A percentile compares a stretch with the other conserved stretches of the same genome.
Evolutionary conservation across 1,284 basidiomycete genomes (phyloP).

Genomic region (Porphyrellus sp.): DNA sequence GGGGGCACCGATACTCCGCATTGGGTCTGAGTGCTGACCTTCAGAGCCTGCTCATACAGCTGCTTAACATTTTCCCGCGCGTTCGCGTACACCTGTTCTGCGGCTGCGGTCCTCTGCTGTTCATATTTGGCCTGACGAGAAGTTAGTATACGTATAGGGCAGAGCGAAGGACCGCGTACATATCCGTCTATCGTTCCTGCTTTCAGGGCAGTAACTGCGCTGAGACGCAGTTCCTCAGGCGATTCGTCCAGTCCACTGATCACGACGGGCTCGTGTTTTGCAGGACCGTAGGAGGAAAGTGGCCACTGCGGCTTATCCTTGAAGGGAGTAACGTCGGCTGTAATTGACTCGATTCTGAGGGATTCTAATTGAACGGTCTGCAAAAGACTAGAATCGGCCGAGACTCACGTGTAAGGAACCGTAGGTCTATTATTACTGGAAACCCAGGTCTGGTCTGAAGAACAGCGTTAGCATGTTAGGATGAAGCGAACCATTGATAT

Average conservation of each 20-base stretch:
- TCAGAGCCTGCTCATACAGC: conserved; percentile 51
- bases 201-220: conserved; percentile 58
- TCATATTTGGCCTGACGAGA: conserved; percentile 55
- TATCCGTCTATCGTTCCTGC: conserved; percentile 64
- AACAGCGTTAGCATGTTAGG: conserved; percentile 10
- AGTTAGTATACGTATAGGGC: not conserved
- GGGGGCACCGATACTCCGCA: conserved; percentile 10
- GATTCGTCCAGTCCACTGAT: conserved; percentile 71
- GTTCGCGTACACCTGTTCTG: conserved; percentile 43
- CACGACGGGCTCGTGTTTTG: conserved; percentile 72
- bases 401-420: conserved; percentile 45
- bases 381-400: conserved; percentile 10
- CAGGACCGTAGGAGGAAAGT: conserved; percentile 77
- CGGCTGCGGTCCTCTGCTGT: conserved; percentile 40
- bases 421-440: conserved; percentile 24
- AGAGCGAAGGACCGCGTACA: conserved; percentile 31
- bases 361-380: conserved; percentile 7
- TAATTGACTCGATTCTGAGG: conserved; percentile 56
- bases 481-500: conserved; percentile 7
- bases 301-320: conserved; percentile 78
- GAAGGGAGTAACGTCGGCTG: conserved; percentile 54
- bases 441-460: conserved; percentile 45
- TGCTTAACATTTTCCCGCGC: conserved; percentile 49
- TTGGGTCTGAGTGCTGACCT: conserved; percentile 23
- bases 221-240: conserved; percentile 77